These are phyloP conservation scores for Penicillium freii DNA, from an alignment of 2,329 filamentous ascomycete genomes.

Conservation along the genomic window DNA sequence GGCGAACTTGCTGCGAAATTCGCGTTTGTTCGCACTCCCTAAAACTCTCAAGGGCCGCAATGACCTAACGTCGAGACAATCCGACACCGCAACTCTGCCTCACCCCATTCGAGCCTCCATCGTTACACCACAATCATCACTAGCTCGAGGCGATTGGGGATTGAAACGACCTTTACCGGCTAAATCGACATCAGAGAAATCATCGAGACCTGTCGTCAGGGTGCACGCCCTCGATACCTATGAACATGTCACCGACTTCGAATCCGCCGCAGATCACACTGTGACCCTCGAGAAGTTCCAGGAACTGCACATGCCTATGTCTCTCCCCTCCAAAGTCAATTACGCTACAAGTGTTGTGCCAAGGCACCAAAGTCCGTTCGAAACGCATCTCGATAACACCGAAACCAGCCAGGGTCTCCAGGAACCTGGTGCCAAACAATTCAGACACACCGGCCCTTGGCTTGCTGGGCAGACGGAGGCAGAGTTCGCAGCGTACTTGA, in stretches of 20 bases:
- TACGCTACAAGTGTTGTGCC: constrained; percentile 31
- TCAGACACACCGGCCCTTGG: constrained; percentile 60
- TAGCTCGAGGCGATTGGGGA: constrained; percentile 83
- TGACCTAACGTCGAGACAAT: constrained; percentile 52
- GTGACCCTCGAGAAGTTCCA: constrained; percentile 82
- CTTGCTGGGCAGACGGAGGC: constrained; percentile 55
- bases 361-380: constrained; percentile 42
- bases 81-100: constrained; percentile 68
- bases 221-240: constrained; percentile 77
- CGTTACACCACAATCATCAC: constrained; percentile 70
- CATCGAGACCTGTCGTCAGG: constrained; percentile 69
- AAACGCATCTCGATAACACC: constrained; percentile 47
- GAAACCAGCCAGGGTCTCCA: constrained; percentile 33
- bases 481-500: constrained; percentile 55
- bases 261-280: constrained; percentile 76
- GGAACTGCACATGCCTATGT: constrained; percentile 72
- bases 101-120: constrained; percentile 84
- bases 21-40: constrained; percentile 86
- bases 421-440: constrained; percentile 45
- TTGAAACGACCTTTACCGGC: constrained; percentile 80
- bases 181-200: constrained; percentile 68
- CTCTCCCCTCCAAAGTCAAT: constrained; percentile 45
- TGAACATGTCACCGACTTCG: constrained; percentile 87
- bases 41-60: constrained; percentile 66
- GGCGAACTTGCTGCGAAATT: constrained; percentile 73